Evolutionary conservation across 1,139 yeast genomes (phyloP).

Genomic region (Blastobotrys raffinosifermentans): DNA sequence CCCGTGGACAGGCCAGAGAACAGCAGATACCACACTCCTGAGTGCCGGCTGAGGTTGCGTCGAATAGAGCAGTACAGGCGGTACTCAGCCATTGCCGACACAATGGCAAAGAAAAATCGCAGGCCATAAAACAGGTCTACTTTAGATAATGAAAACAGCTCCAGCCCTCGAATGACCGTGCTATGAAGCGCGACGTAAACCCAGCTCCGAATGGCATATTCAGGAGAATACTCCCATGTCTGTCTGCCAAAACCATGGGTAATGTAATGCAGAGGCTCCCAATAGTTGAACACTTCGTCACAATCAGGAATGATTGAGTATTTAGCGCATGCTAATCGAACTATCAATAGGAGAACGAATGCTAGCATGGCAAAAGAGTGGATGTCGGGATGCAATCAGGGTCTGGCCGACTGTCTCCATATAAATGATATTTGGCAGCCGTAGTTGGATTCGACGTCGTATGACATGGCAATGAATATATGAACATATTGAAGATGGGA

Average conservation of each 20-base stretch:
- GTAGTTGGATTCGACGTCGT: too few relatives aligned
- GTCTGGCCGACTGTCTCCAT: too few relatives aligned
- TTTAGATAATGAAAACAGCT: constrained; percentile 6
- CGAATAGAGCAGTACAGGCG: constrained; percentile 43
- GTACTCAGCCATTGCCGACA: constrained; percentile 51
- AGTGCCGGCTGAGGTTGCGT: constrained; percentile 31
- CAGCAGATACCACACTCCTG: constrained; percentile 57
- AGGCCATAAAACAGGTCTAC: constrained; percentile 41
- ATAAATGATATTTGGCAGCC: too few relatives aligned
- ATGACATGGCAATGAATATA: too few relatives aligned
- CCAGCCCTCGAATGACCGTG: constrained; percentile 18
- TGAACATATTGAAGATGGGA: too few relatives aligned
- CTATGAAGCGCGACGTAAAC: constrained; percentile 45
- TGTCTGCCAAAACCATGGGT: constrained; percentile 83
- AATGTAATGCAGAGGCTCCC: constrained; percentile 81
- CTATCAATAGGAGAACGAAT: constrained; percentile 16
- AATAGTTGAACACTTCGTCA: constrained; percentile 83
- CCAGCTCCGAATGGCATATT: constrained; percentile 82
- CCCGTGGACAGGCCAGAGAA: constrained; percentile 51
- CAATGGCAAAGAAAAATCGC: constrained; percentile 48
- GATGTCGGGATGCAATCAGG: too few relatives aligned
- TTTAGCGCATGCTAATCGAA: constrained; percentile 44
- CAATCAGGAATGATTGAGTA: constrained; percentile 75
- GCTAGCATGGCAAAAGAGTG: too few relatives aligned
- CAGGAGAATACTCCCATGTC: constrained; percentile 97